Evolutionary conservation across 257 asterid species (phyloP).

Genomic region (Solanum ahanhuiri): DNA sequence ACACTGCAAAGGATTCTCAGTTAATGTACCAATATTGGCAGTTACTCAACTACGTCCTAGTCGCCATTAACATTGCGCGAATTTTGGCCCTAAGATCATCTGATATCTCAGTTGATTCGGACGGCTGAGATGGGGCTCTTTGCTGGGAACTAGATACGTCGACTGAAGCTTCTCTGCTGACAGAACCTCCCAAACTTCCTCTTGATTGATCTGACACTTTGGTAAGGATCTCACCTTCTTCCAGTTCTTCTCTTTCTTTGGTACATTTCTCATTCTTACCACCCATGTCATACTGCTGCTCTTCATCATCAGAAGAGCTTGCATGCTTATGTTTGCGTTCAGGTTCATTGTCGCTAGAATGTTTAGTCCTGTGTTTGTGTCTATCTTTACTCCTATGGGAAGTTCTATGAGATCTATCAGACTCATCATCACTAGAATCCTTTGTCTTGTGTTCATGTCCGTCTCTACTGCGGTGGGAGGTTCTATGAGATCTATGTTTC

Average conservation of each 20-base stretch:
- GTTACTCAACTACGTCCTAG: slow-evolving; percentile 1
- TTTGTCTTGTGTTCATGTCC: slow-evolving; percentile 13
- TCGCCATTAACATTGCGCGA: slow-evolving; percentile 40
- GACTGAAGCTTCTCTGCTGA: slow-evolving; percentile 32
- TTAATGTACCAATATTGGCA: too few species aligned
- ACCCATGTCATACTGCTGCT: background rate
- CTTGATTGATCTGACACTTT: slow-evolving; percentile 35
- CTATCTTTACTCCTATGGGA: slow-evolving; percentile 28
- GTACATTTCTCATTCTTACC: slow-evolving; percentile 10
- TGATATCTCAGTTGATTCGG: slow-evolving; percentile 40
- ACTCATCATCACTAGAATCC: slow-evolving; percentile 28
- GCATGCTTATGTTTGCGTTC: slow-evolving; percentile 16
- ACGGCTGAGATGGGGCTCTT: slow-evolving; percentile 37
- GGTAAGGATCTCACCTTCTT: slow-evolving; percentile 74
- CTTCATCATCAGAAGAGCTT: slow-evolving; percentile 25
- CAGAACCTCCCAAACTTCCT: slow-evolving; percentile 17
- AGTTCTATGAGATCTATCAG: slow-evolving; percentile 26
- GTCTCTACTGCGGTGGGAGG: slow-evolving; percentile 32
- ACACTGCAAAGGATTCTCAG: background rate
- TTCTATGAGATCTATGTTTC: slow-evolving; percentile 34
- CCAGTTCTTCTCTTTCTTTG: slow-evolving; percentile 36
- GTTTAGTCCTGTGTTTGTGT: slow-evolving; percentile 13
- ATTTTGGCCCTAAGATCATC: slow-evolving; percentile 85
- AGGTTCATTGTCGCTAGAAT: slow-evolving; percentile 29
- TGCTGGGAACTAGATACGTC: slow-evolving; percentile 13